Percentiles rank a stretch among this genome's conserved stretches.
These are phyloP conservation scores for Hypholoma fasciculare DNA, from an alignment of 768 basidiomycete genomes.

Conservation along the genomic window DNA sequence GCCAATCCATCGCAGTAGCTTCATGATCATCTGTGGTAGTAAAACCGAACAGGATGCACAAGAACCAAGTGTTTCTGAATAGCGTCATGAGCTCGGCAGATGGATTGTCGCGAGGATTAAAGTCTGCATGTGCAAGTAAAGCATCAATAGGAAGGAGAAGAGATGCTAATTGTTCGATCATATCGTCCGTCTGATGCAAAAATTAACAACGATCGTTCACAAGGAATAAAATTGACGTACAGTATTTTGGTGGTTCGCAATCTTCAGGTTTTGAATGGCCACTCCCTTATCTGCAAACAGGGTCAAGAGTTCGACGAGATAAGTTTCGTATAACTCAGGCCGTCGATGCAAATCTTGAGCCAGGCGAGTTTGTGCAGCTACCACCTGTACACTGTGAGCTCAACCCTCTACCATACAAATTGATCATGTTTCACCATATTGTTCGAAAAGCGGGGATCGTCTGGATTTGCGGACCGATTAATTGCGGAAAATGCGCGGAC, in stretches of 20 bases:
- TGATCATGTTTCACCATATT: slow-evolving; percentile 63
- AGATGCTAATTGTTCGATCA: slow-evolving; percentile 86
- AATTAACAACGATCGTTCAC: neutral
- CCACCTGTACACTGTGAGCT: slow-evolving; percentile 46
- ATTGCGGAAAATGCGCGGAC: slow-evolving; percentile 82
- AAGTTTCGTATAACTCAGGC: slow-evolving; percentile 76
- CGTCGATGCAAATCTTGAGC: slow-evolving; percentile 76
- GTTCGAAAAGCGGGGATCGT: slow-evolving; percentile 86
- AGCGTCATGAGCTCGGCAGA: slow-evolving; percentile 64
- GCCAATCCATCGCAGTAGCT: slow-evolving; percentile 74
- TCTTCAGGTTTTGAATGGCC: slow-evolving; percentile 81
- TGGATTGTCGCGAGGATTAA: slow-evolving; percentile 56
- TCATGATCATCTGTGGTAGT: slow-evolving; percentile 55
- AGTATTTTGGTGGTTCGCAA: slow-evolving; percentile 65
- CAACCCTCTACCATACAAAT: neutral
- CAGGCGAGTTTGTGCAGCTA: slow-evolving; percentile 89
- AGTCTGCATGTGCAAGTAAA: slow-evolving; percentile 70
- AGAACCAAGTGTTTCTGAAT: slow-evolving; percentile 94
- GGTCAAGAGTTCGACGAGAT: slow-evolving; percentile 81
- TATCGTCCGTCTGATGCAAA: slow-evolving; percentile 63
- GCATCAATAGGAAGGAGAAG: slow-evolving; percentile 91
- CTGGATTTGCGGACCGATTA: slow-evolving; percentile 83
- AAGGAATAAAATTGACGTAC: slow-evolving; percentile 31
- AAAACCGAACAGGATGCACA: slow-evolving; percentile 86
- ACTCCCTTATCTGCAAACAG: slow-evolving; percentile 92